Evolutionary conservation across 75 land plant species (phyloP), one percentile per base, ranked within the genome.

Genomic region (Chamaecyparis obtusa): DNA sequence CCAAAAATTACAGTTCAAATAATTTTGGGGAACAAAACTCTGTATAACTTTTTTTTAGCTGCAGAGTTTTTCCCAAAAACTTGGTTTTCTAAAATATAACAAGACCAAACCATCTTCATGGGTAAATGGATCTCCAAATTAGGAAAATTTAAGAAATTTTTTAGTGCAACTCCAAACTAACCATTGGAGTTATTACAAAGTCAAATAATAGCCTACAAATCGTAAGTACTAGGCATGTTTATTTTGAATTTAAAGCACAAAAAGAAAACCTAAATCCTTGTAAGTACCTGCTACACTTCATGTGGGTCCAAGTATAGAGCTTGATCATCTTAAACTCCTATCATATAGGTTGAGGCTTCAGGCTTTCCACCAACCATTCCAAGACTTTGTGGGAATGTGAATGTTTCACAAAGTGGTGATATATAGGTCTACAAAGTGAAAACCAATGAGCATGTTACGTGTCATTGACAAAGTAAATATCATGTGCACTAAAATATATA

Each of bases 221-320:
- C 21, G 0, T 60, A 17, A 17, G 24, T 21, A 60, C 67, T 60
- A 27, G 21, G 17, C 17, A 21, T 21, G 67, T 21, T 60, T 60
- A 19, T 60, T 21, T 60, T 60, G 67, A 19, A 60, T 5, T 0
- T 60, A 77, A 77, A 37, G 36, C 41, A 21, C 80, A 77, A 37
- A 37, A 9, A 39, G 17, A 7, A 16, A 77, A 21, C 24, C 44
- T 17, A 56, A 37, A 60, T 57, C 49, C 41, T 75, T n/a, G 41
- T 88, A 92, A 37, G 46, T 83, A 92, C 99, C 94, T 87, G 93
- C 87, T 98, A 99, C 82, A 91, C 91, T 88, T 94, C 95, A 92
- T 98, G 99, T 21, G 99, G 99, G 87, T 98, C 99, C 43, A 98
- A 93, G 89, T 97, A 98, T 74, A 98, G 87, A 75, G 97, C 99